Conservation (phyloP, 192 early-diverging fungal genomes). For the Irineochytrium annulatum region DNA sequence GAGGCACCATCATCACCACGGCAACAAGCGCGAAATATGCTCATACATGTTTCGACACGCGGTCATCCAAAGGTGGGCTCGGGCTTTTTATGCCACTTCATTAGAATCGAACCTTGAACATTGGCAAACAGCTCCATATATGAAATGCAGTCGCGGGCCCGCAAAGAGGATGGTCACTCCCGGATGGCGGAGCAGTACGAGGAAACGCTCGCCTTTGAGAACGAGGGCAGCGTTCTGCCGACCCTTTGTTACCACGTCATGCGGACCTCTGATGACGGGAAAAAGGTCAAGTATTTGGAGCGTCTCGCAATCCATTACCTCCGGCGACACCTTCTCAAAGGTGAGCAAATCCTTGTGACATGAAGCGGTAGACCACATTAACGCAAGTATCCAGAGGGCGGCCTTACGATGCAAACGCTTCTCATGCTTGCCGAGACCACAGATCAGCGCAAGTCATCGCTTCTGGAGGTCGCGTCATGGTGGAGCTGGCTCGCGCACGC, state of each 20-base stretch:
- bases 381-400: background rate
- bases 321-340: background rate
- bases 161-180: background rate
- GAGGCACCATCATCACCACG: background rate
- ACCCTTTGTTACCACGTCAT: background rate
- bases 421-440: background rate
- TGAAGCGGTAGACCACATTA: background rate
- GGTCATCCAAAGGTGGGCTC: background rate
- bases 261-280: background rate
- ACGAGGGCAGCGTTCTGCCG: background rate
- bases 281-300: constrained; percentile 2
- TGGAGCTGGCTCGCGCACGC: background rate
- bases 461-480: background rate
- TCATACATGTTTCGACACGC: background rate
- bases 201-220: background rate
- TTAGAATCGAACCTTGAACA: background rate
- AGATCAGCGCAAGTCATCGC: background rate
- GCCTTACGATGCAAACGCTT: background rate
- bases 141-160: background rate
- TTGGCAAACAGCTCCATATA: background rate
- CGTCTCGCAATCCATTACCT: background rate
- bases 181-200: background rate
- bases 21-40: no score
- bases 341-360: background rate
- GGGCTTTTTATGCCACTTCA: background rate